Percentiles rank a stretch among this genome's conserved stretches.
Evolutionary conservation across 2,329 filamentous ascomycete genomes (phyloP).

Genomic region (Thelonectria rubi): DNA sequence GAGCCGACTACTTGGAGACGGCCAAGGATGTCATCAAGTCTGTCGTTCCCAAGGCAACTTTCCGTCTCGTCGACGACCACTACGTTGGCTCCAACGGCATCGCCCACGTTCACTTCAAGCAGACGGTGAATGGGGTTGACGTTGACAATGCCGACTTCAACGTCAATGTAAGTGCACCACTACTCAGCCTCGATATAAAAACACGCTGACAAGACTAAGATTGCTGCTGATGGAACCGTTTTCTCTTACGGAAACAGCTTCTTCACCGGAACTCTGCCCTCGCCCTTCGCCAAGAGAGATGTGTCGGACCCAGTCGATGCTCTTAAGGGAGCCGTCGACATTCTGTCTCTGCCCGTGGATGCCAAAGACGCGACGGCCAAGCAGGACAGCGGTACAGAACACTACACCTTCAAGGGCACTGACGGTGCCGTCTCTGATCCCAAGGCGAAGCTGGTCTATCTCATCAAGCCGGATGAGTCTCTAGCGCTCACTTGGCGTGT

Average conservation of each 20-base stretch:
- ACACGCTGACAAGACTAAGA: constrained; percentile 37
- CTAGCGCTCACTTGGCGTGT: constrained; percentile 65
- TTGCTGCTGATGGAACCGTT: constrained; percentile 61
- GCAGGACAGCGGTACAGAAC: constrained; percentile 39
- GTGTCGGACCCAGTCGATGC: constrained; percentile 55
- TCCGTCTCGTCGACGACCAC: constrained; percentile 61
- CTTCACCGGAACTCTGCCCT: constrained; percentile 54
- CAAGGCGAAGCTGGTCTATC: constrained; percentile 64
- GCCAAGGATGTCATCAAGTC: constrained; percentile 56
- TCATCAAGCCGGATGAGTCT: constrained; percentile 56
- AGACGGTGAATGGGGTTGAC: constrained; percentile 65
- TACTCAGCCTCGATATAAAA: accelerated
- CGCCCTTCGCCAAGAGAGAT: constrained; percentile 51
- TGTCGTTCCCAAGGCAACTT: constrained; percentile 49
- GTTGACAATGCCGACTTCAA: constrained; percentile 70
- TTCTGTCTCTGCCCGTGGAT: constrained; percentile 47
- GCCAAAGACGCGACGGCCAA: constrained; percentile 40
- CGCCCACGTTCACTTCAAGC: constrained; percentile 67
- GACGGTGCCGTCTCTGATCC: constrained; percentile 61
- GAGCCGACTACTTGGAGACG: constrained; percentile 53
- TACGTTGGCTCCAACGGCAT: constrained; percentile 65
- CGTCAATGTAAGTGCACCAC: constrained; percentile 60
- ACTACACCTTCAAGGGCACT: constrained; percentile 56
- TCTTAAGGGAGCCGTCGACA: constrained; percentile 51
- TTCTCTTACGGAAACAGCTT: constrained; percentile 66